phyloP scores from a whole-genome alignment of 2,329 filamentous ascomycete species.

The Iodosphaeria phyllophila region DNA sequence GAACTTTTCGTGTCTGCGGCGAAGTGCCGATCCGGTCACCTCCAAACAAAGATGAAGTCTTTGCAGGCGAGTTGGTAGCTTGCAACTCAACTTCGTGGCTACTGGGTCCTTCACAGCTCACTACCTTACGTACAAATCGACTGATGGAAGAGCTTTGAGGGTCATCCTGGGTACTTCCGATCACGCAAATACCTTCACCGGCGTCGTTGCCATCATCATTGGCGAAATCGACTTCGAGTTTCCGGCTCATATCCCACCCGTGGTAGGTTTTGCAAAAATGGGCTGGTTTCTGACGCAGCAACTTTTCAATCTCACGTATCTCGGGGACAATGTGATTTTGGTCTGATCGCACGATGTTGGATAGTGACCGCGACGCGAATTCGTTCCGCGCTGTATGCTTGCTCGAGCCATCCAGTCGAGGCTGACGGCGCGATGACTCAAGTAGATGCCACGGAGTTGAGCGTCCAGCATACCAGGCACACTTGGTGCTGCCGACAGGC shows the following conservation, averaged over 20 bases:
- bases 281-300: constrained; percentile 50
- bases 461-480: constrained; percentile 67
- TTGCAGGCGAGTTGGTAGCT: too few relatives aligned
- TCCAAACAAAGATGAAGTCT: constrained; percentile 16
- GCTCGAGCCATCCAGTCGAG: constrained; percentile 54
- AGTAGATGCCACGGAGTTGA: constrained; percentile 66
- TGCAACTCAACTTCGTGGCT: too few relatives aligned
- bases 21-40: constrained; percentile 6
- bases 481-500: constrained; percentile 36
- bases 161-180: constrained; percentile 53
- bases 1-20: constrained; percentile 7
- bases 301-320: constrained; percentile 65
- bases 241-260: constrained; percentile 84
- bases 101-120: constrained; percentile 3
- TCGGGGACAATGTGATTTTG: constrained; percentile 56
- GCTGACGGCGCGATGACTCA: constrained; percentile 56
- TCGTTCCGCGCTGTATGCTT: constrained; percentile 49
- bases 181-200: constrained; percentile 59
- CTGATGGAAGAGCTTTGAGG: constrained; percentile 23
- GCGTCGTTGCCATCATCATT: constrained; percentile 57
- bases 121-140: constrained; percentile 22
- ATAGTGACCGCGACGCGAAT: constrained; percentile 67
- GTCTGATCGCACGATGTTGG: constrained; percentile 51
- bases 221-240: constrained; percentile 75
- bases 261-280: constrained; percentile 63